Conservation (phyloP, 148 eudicot species). For the Rhododendron ovatum region DNA sequence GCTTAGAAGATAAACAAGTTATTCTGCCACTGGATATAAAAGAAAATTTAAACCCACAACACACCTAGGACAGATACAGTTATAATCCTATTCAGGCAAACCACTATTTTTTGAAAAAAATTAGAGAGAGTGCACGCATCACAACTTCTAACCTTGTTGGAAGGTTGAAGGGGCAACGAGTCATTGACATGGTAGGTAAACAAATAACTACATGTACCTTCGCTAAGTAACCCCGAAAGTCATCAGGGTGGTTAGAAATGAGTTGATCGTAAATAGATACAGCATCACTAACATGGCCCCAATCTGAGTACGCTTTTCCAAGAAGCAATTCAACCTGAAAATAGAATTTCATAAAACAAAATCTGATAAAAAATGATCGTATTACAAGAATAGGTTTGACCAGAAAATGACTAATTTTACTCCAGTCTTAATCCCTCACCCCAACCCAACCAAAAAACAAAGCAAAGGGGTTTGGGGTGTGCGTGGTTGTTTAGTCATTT, state of each 20-base stretch:
- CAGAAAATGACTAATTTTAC: not conserved
- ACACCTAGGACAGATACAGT: not conserved
- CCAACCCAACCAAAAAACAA: not conserved
- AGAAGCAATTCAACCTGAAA: conserved; percentile 88
- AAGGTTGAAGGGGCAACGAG: not conserved
- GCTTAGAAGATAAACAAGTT: not conserved
- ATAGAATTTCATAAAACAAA: not conserved
- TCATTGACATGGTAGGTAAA: not conserved
- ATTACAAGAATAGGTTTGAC: not conserved
- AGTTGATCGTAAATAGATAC: conserved; percentile 80
- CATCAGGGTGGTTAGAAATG: conserved; percentile 74
- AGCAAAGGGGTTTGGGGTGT: not conserved
- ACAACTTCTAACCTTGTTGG: not conserved
- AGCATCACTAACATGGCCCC: conserved; percentile 97
- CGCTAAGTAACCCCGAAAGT: conserved; percentile 86
- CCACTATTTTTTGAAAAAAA: not conserved
- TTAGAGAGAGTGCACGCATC: not conserved
- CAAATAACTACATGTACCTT: conserved; percentile 45
- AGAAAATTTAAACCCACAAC: not conserved
- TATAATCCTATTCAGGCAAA: not conserved
- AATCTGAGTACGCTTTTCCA: conserved; percentile 94
- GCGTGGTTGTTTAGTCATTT: not conserved
- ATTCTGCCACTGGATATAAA: not conserved
- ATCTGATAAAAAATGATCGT: not conserved
- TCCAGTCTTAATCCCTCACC: not conserved